Evolutionary conservation across 768 basidiomycete genomes (phyloP).

Genomic region (Exidia glandulosa): DNA sequence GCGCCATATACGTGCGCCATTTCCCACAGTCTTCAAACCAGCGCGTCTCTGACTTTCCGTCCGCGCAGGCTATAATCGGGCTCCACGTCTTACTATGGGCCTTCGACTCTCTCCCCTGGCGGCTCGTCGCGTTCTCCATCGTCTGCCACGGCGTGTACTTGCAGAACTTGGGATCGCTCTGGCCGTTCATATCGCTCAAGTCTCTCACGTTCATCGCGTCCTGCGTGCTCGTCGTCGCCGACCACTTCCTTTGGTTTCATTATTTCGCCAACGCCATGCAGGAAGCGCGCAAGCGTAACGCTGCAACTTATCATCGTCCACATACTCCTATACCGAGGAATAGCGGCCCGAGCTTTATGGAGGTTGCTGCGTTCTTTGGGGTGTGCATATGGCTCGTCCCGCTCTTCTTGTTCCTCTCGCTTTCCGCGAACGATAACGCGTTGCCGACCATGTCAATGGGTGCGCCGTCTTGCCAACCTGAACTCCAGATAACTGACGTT

Average conservation of each 20-base stretch:
- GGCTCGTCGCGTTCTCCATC: constrained; percentile 68
- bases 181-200: constrained; percentile 89
- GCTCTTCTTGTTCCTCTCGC: constrained; percentile 86
- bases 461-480: constrained; percentile 14
- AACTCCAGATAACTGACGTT: neutral
- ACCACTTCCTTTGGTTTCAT: constrained; percentile 97
- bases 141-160: constrained; percentile 81
- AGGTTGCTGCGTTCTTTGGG: constrained; percentile 76
- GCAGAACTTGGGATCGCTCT: constrained; percentile 78
- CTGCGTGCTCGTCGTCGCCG: constrained; percentile 70
- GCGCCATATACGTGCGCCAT: constrained; percentile 72
- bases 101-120: constrained; percentile 65
- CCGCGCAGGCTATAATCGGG: constrained; percentile 55
- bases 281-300: constrained; percentile 41
- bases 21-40: neutral
- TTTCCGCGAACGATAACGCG: constrained; percentile 95
- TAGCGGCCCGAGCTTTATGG: constrained; percentile 37
- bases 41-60: neutral
- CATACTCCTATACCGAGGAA: constrained; percentile 22
- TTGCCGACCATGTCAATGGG: constrained; percentile 57
- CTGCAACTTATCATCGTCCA: constrained; percentile 32
- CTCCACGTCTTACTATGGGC: constrained; percentile 71
- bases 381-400: constrained; percentile 84
- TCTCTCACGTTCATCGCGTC: constrained; percentile 79
- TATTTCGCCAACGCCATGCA: constrained; percentile 71